phyloP scores from a whole-genome alignment of 345 rosid genomes.

The Pelargonium nanum region DNA sequence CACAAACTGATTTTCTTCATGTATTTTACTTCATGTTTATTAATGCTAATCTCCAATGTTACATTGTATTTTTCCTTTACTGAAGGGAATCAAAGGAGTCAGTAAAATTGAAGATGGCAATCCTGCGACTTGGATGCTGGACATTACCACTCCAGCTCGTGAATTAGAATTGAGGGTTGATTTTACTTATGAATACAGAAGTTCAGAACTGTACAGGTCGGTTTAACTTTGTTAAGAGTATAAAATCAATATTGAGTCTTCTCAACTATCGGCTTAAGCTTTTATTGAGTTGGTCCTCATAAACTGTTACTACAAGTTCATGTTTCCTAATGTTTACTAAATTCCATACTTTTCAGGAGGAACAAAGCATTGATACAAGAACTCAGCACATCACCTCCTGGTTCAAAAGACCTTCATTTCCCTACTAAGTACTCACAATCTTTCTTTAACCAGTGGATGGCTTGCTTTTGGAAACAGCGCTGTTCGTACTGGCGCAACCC shows the following conservation, averaged over 20 bases:
- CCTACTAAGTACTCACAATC: conserved; percentile 34
- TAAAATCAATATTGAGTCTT: background rate
- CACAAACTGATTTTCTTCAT: background rate
- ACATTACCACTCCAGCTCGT: conserved; percentile 30
- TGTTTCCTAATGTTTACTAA: background rate
- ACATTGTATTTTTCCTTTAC: background rate
- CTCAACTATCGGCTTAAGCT: background rate
- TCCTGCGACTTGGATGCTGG: conserved; percentile 20
- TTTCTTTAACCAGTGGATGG: conserved; percentile 34
- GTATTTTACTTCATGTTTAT: too few relatives aligned
- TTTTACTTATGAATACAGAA: conserved; percentile 34
- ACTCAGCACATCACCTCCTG: conserved; percentile 29
- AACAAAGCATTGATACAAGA: conserved; percentile 45
- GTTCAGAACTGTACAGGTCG: conserved; percentile 42
- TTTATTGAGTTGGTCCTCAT: too few relatives aligned
- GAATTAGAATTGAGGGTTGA: conserved; percentile 36
- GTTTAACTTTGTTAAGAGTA: background rate
- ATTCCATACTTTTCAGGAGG: conserved; percentile 26
- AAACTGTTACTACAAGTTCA: too few relatives aligned
- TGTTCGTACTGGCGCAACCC: conserved; percentile 54
- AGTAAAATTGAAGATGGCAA: conserved; percentile 48
- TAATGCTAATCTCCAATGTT: background rate
- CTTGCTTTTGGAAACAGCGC: conserved; percentile 60
- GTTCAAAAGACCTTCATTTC: conserved; percentile 38
- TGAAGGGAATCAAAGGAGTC: conserved; percentile 38